These are phyloP conservation scores for Vitis hybrid DNA, from an alignment of 177 flowering plant genomes.

Conservation along the genomic window DNA sequence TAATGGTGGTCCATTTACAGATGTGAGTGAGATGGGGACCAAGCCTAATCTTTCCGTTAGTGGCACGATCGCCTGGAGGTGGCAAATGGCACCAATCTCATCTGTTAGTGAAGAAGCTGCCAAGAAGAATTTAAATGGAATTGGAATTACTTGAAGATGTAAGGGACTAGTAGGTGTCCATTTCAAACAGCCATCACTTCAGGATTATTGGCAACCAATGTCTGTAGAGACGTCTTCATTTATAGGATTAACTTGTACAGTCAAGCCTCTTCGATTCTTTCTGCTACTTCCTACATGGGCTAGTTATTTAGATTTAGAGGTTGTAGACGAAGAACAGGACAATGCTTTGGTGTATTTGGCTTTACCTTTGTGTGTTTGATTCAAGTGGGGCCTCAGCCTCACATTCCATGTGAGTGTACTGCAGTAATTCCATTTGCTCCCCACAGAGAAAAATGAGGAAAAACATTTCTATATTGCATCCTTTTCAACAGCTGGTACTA, in stretches of 20 bases:
- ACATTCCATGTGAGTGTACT: background rate
- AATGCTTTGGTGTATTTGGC: background rate
- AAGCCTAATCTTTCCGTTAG: no score
- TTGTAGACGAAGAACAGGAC: background rate
- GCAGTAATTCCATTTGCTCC: background rate
- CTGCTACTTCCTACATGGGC: background rate
- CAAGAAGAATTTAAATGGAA: background rate
- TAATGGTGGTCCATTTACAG: conserved; percentile 3
- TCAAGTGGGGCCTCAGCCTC: background rate
- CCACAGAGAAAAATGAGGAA: background rate
- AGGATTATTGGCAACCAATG: background rate
- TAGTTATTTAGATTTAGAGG: background rate
- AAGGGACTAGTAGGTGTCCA: background rate
- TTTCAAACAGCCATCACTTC: background rate
- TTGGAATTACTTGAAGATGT: background rate
- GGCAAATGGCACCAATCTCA: no score
- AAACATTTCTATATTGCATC: background rate
- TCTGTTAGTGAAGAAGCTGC: background rate
- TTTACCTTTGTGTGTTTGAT: background rate
- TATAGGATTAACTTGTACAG: background rate
- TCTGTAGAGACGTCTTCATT: background rate
- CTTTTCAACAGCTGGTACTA: background rate
- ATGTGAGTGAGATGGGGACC: background rate
- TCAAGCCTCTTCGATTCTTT: background rate
- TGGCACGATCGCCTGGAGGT: no score